phyloP scores from a whole-genome alignment of 306 rosid genomes.

The Cajanus cajan region DNA sequence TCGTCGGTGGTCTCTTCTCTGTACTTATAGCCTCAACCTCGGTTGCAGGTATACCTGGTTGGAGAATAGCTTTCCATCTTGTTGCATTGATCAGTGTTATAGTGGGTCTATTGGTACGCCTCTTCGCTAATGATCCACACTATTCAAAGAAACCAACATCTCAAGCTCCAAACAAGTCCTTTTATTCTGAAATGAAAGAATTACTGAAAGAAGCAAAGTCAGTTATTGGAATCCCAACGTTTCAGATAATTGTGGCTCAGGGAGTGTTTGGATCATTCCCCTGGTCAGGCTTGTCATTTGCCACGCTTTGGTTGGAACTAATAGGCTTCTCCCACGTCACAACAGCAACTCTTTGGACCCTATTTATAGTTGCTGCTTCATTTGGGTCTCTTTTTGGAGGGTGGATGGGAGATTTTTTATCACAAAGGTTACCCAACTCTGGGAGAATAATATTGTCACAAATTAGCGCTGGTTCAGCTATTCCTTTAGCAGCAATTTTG shows the following conservation, averaged over 20 bases:
- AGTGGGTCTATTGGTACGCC: conserved; percentile 57
- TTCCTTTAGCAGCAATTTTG: conserved; percentile 76
- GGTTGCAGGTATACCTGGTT: conserved; percentile 73
- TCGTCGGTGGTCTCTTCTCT: conserved; percentile 69
- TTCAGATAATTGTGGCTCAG: conserved; percentile 87
- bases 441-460: conserved; percentile 78
- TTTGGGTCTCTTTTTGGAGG: conserved; percentile 87
- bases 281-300: conserved; percentile 75
- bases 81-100: conserved; percentile 73
- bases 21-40: conserved; percentile 69
- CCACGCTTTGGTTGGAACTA: conserved; percentile 85
- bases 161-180: conserved; percentile 30
- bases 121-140: conserved; percentile 75
- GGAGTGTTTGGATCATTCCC: conserved; percentile 93
- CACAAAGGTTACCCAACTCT: conserved; percentile 59
- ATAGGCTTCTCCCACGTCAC: conserved; percentile 78
- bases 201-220: conserved; percentile 61
- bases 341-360: conserved; percentile 66
- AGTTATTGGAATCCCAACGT: conserved; percentile 68
- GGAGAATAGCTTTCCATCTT: conserved; percentile 82
- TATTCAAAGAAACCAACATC: conserved; percentile 35
- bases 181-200: conserved; percentile 48
- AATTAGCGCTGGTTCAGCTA: conserved; percentile 71
- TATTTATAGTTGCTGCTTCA: conserved; percentile 57
- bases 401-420: conserved; percentile 65